Percentiles rank a stretch among this genome's conserved stretches.
Evolutionary conservation across 2,329 filamentous ascomycete species (phyloP).

Genomic region (Didymellaceae sp.): DNA sequence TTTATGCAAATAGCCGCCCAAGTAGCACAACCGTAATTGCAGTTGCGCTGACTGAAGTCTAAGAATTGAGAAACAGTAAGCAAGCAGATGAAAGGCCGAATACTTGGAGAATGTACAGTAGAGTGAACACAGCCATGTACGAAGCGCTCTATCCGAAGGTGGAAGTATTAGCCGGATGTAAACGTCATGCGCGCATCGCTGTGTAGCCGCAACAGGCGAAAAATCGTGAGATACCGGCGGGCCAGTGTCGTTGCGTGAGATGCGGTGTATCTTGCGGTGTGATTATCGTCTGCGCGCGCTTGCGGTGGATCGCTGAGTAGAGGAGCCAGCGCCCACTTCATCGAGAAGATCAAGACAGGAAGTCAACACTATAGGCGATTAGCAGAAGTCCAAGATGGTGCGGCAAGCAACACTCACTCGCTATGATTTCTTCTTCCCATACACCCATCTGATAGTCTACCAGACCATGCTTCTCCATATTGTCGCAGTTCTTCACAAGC

Average conservation of each 20-base stretch:
- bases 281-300: constrained; percentile 45
- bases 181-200: constrained; percentile 10
- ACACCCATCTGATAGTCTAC: constrained; percentile 98
- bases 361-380: constrained; percentile 54
- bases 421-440: constrained; percentile 90
- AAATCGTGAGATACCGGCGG: constrained; percentile 18
- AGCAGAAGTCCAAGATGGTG: constrained; percentile 7
- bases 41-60: constrained; percentile 17
- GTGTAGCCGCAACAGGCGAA: constrained; percentile 18
- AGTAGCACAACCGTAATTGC: constrained; percentile 14
- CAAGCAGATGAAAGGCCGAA: constrained; percentile 21
- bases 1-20: constrained; percentile 21
- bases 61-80: constrained; percentile 21
- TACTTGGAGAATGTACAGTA: constrained; percentile 40
- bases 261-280: constrained; percentile 17
- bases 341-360: constrained; percentile 63
- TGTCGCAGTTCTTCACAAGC: constrained; percentile 81
- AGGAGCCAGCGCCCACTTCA: constrained; percentile 43
- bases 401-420: constrained; percentile 63
- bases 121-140: constrained; percentile 16
- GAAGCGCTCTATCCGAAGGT: constrained; percentile 8
- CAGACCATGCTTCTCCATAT: constrained; percentile 86
- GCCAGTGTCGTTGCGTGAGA: background rate
- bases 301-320: constrained; percentile 39
- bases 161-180: constrained; percentile 21